Base-by-base conservation (phyloP, 352 stramenopile genomes). In the Pythium sukuiense region DNA sequence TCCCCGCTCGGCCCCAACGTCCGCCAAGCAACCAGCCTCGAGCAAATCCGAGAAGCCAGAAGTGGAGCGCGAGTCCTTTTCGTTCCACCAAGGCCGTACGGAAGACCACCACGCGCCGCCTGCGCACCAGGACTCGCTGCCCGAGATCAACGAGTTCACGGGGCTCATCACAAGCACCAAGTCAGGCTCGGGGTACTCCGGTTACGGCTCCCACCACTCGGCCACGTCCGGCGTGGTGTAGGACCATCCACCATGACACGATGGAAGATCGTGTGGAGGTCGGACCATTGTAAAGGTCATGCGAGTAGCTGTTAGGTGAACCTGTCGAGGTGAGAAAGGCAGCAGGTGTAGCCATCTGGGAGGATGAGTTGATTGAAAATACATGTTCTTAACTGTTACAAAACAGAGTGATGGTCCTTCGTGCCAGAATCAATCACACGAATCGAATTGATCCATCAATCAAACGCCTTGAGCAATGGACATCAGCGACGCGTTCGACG, bases 91-190 rank as follows among this genome's bases (percentile, higher is more conserved):
- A 55, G 83, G 81, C 13, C 77, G 81, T 12, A 71, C 85, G 0
- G 83, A 82, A 11, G 66, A 81, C 16, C 79, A 83, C 1, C 69
- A 79, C n/a, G 49, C 61, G 4, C 63, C 33, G 2, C 61, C 80
- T 37, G 45, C 72, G 3, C 56, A 76, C 5, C 76, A 86, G 24
- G 56, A 76, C 27, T 90, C 83, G n/a, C 61, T 92, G 2, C 83
- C 83, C 0, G 81, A 92, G 68, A 92, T 92, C 54, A 82, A 83
- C 53, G 83, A 92, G 65, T 90, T 86, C 57, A 90, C 83, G 7
- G 76, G 73, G 26, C 78, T 92, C 20, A 90, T 92, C 52, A 67
- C 64, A 2, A 68, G 61, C 54, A 24, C 30, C 61, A 74, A 11
- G 37, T 63, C 12, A 45, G 32, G 27, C 4, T 54, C 46, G 35